A percentile compares a stretch with the other conserved stretches of the same genome.
These are phyloP conservation scores for Trichophyton simii DNA, from an alignment of 2,329 filamentous ascomycete genomes.

Conservation along the genomic window DNA sequence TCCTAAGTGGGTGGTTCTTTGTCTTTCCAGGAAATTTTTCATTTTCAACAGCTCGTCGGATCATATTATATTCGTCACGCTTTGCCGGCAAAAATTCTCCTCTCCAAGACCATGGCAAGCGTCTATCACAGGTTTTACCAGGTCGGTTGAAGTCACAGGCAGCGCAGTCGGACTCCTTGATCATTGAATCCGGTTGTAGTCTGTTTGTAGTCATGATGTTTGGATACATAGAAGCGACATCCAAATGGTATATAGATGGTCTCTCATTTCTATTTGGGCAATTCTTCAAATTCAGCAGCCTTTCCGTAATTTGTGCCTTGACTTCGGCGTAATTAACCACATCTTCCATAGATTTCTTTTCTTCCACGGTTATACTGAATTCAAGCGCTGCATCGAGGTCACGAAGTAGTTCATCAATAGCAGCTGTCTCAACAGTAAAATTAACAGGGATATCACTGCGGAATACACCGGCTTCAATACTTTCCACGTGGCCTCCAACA, in stretches of 20 bases:
- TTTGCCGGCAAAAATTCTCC: slow-evolving; percentile 94
- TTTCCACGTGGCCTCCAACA: slow-evolving; percentile 95
- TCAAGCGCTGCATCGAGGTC: slow-evolving; percentile 81
- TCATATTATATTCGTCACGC: slow-evolving; percentile 98
- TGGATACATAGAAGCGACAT: slow-evolving; percentile 98
- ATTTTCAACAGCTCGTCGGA: slow-evolving; percentile 77
- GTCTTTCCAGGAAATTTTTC: slow-evolving; percentile 77
- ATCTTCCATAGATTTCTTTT: slow-evolving; percentile 69
- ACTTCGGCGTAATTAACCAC: slow-evolving; percentile 73
- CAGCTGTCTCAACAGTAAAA: slow-evolving; percentile 77
- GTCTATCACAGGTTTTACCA: slow-evolving; percentile 89
- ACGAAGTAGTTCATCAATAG: slow-evolving; percentile 73
- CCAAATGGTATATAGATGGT: slow-evolving; percentile 92
- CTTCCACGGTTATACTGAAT: slow-evolving; percentile 75
- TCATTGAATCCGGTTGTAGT: slow-evolving; percentile 97
- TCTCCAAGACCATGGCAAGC: slow-evolving; percentile 95
- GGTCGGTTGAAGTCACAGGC: slow-evolving; percentile 97
- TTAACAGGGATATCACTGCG: slow-evolving; percentile 89
- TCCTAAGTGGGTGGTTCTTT: slow-evolving; percentile 55
- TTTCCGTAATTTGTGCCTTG: slow-evolving; percentile 64
- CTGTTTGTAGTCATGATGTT: slow-evolving; percentile 99
- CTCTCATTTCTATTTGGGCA: slow-evolving; percentile 74
- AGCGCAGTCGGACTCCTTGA: slow-evolving; percentile 86
- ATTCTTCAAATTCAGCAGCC: slow-evolving; percentile 58
- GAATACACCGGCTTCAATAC: slow-evolving; percentile 96